phyloP scores from a whole-genome alignment of 768 basidiomycete genomes.

The Boletellus emodensis region DNA sequence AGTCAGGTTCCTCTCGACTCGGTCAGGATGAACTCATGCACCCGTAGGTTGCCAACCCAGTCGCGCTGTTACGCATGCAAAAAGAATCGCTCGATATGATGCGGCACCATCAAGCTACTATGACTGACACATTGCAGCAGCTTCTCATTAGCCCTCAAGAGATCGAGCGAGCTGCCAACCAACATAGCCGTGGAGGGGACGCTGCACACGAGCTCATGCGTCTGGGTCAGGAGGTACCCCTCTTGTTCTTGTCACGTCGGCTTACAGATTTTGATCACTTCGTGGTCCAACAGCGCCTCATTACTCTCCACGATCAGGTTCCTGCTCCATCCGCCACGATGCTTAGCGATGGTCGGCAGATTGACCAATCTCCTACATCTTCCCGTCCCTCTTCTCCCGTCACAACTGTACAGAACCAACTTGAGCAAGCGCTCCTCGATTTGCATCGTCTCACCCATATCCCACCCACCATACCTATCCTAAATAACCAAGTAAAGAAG shows the following conservation, averaged over 20 bases:
- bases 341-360: conserved; percentile 15
- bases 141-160: conserved; percentile 37
- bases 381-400: conserved; percentile 23
- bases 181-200: conserved; percentile 39
- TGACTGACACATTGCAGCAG: conserved; percentile 39
- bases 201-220: conserved; percentile 49
- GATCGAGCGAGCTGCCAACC: conserved; percentile 34
- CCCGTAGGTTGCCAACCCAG: conserved; percentile 22
- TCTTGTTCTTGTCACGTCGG: background rate
- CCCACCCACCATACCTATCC: conserved; percentile 47
- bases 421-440: conserved; percentile 43
- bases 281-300: conserved; percentile 20
- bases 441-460: conserved; percentile 51
- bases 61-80: conserved; percentile 28
- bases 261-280: background rate
- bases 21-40: background rate
- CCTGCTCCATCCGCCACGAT: conserved; percentile 8
- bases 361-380: conserved; percentile 21
- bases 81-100: conserved; percentile 26
- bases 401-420: conserved; percentile 33
- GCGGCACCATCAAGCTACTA: conserved; percentile 27
- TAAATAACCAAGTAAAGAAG: conserved; percentile 50
- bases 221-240: conserved; percentile 44
- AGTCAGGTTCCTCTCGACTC: conserved; percentile 2
- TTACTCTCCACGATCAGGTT: conserved; percentile 6